Percentiles rank a stretch among this genome's conserved stretches.
Evolutionary conservation across 345 rosid genomes (phyloP).

Genomic region (Eucalyptus virginea): DNA sequence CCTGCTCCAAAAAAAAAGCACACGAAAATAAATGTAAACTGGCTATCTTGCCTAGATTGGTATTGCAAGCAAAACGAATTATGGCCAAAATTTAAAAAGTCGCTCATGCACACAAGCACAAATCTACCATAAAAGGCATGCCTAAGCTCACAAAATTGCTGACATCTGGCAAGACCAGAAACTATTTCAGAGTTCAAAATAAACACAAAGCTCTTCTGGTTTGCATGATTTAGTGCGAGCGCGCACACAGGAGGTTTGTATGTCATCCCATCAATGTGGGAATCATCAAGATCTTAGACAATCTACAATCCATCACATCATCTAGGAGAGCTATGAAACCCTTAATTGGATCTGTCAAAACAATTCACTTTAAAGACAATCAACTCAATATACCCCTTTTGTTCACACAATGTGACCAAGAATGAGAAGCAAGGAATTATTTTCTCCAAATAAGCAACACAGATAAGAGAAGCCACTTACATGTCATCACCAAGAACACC

Average conservation of each 20-base stretch:
- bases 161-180: background rate
- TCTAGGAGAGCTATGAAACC: background rate
- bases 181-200: background rate
- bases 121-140: background rate
- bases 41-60: background rate
- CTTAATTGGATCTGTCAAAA: background rate
- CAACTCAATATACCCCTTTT: background rate
- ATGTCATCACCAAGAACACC: slow-evolving; percentile 97
- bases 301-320: background rate
- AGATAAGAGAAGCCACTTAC: slow-evolving; percentile 19
- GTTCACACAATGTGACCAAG: background rate
- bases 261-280: background rate
- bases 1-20: slow-evolving; percentile 17
- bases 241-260: background rate
- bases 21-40: background rate
- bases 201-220: background rate
- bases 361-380: background rate
- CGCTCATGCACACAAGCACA: background rate
- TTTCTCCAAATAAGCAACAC: background rate
- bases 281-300: background rate
- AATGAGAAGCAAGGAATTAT: background rate
- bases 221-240: background rate
- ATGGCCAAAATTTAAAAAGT: background rate
- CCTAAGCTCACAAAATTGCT: background rate
- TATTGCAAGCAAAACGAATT: background rate